Evolutionary conservation across 1,284 basidiomycete species (phyloP).

Genomic region (Violaceomyces palustris): DNA sequence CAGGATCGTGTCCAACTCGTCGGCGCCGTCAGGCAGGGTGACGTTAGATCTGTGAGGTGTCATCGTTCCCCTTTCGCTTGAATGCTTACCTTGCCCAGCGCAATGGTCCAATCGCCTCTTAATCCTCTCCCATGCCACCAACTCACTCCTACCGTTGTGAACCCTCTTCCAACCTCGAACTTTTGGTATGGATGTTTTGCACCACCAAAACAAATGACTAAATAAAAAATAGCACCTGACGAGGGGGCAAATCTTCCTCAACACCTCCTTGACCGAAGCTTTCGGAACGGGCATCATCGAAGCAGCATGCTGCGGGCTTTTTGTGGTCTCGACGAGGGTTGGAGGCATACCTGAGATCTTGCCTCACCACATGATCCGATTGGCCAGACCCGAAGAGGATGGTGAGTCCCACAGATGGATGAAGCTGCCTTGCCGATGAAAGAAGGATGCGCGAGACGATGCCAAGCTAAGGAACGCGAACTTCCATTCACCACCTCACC

Average conservation of each 20-base stretch:
- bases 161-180: neutral
- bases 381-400: constrained; percentile 81
- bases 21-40: constrained; percentile 71
- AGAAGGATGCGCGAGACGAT: too few species aligned
- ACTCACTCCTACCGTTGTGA: neutral
- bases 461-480: too few species aligned
- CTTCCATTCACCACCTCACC: too few species aligned
- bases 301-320: constrained; percentile 88
- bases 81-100: too few species aligned
- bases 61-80: too few species aligned
- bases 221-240: constrained; percentile 72
- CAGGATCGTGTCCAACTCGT: constrained; percentile 86
- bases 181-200: too few species aligned
- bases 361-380: constrained; percentile 87
- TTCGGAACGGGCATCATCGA: constrained; percentile 96
- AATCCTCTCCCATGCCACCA: neutral
- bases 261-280: constrained; percentile 90
- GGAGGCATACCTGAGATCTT: constrained; percentile 94
- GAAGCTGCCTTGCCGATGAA: neutral
- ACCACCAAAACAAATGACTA: neutral
- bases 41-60: constrained; percentile 69
- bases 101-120: neutral
- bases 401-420: constrained; percentile 54
- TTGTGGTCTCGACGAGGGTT: constrained; percentile 88
- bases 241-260: constrained; percentile 84